Evolutionary conservation across 1,139 yeast genomes (phyloP).

Genomic region (Debaryomycetaceae sp.): DNA sequence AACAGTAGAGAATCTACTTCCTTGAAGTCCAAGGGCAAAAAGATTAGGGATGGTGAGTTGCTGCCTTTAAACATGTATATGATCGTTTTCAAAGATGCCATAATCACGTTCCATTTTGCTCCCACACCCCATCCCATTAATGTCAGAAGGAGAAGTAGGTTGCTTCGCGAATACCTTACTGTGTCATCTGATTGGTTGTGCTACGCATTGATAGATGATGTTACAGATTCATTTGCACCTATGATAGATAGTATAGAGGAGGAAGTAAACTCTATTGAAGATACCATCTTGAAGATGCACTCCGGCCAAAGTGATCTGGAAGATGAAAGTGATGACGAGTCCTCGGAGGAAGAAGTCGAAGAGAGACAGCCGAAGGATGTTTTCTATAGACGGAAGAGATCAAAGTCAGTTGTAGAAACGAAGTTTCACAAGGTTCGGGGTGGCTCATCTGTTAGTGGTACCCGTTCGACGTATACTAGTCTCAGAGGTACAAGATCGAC

Average conservation of each 20-base stretch:
- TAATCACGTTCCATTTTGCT: slow-evolving; percentile 87
- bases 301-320: slow-evolving; percentile 54
- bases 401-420: slow-evolving; percentile 39
- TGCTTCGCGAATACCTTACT: slow-evolving; percentile 80
- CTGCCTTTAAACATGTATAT: slow-evolving; percentile 92
- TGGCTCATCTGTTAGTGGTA: slow-evolving; percentile 11
- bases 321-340: slow-evolving; percentile 34
- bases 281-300: slow-evolving; percentile 83
- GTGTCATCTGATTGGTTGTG: slow-evolving; percentile 97
- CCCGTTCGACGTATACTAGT: slow-evolving; percentile 8
- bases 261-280: slow-evolving; percentile 90
- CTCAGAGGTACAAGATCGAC: slow-evolving; percentile 29
- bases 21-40: slow-evolving; percentile 26
- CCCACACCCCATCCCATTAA: slow-evolving; percentile 96
- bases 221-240: slow-evolving; percentile 96
- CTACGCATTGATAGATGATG: slow-evolving; percentile 93
- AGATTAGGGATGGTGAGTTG: slow-evolving; percentile 66
- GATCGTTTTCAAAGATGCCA: slow-evolving; percentile 86
- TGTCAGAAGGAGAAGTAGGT: slow-evolving; percentile 87
- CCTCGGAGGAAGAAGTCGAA: slow-evolving; percentile 7
- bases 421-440: slow-evolving; percentile 8
- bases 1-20: slow-evolving; percentile 19
- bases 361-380: slow-evolving; percentile 29
- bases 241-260: slow-evolving; percentile 90
- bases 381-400: slow-evolving; percentile 35